These are phyloP conservation scores for Yamadazyma membranifaciens DNA, from an alignment of 1,139 yeast genomes.

Conservation along the genomic window DNA sequence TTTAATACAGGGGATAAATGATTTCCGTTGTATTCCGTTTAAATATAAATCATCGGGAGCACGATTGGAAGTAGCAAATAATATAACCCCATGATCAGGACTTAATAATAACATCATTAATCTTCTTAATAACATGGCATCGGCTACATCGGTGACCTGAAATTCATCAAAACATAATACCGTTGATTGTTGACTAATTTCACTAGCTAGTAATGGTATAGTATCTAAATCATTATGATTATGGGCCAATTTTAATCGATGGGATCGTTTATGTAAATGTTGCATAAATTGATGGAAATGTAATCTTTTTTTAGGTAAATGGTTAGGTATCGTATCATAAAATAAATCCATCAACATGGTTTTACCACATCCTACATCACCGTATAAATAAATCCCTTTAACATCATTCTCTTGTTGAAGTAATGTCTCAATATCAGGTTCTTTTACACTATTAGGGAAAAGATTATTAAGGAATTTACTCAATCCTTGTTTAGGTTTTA, in stretches of 20 bases:
- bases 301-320: conserved; percentile 71
- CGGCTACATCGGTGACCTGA: conserved; percentile 96
- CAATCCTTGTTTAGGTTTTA: conserved; percentile 49
- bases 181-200: conserved; percentile 72
- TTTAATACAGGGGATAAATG: conserved; percentile 89
- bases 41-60: conserved; percentile 91
- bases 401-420: conserved; percentile 29
- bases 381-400: conserved; percentile 88
- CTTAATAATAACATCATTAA: conserved; percentile 60
- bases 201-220: conserved; percentile 80
- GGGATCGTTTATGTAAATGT: conserved; percentile 82
- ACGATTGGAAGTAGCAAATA: conserved; percentile 92
- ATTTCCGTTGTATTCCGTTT: conserved; percentile 89
- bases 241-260: conserved; percentile 63
- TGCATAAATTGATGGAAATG: conserved; percentile 99
- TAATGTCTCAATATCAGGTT: conserved; percentile 14
- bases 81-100: conserved; percentile 73
- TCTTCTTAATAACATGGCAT: conserved; percentile 90
- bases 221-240: conserved; percentile 69
- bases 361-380: conserved; percentile 98
- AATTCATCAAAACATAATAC: conserved; percentile 93
- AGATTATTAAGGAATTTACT: conserved; percentile 21
- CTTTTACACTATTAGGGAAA: conserved; percentile 10
- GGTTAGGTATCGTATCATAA: conserved; percentile 75
- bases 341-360: conserved; percentile 98